Evolutionary conservation across 2,329 filamentous ascomycete genomes (phyloP).

Genomic region (Penicillium sp.): DNA sequence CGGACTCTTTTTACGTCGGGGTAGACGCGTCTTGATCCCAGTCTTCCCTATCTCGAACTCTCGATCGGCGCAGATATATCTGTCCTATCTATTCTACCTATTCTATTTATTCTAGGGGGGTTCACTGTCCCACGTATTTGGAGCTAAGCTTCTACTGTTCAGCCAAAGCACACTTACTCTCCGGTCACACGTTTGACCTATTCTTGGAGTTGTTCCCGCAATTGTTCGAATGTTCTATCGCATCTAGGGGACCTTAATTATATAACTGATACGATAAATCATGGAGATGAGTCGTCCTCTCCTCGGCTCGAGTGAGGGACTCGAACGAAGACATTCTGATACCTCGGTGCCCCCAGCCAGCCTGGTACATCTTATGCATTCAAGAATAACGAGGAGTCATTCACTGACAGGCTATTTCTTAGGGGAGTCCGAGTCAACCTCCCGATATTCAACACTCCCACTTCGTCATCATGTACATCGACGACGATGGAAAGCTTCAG

Average conservation of each 20-base stretch:
- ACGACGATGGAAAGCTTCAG: conserved; percentile 33
- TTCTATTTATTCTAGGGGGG: background rate
- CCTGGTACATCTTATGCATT: conserved; percentile 19
- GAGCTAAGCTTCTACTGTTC: background rate
- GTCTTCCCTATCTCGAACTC: background rate
- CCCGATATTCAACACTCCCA: conserved; percentile 32
- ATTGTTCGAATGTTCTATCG: background rate
- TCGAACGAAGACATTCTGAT: conserved; percentile 24
- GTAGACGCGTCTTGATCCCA: background rate
- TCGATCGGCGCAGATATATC: background rate
- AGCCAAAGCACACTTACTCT: background rate
- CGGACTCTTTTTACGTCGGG: conserved; percentile 14
- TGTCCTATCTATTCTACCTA: background rate
- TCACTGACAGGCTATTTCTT: background rate
- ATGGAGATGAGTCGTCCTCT: conserved; percentile 20
- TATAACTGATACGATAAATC: background rate
- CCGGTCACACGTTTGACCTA: background rate
- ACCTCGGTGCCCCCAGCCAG: conserved; percentile 14
- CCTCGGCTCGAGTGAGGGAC: conserved; percentile 8
- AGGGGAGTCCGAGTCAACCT: conserved; percentile 7
- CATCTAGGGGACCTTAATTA: background rate
- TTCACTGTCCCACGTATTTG: background rate
- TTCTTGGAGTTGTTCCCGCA: background rate
- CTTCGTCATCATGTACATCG: conserved; percentile 39
- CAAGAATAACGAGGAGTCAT: too few species aligned